Evolutionary conservation across 208 protist species (phyloP).

Genomic region (Leishmania guyanensis): DNA sequence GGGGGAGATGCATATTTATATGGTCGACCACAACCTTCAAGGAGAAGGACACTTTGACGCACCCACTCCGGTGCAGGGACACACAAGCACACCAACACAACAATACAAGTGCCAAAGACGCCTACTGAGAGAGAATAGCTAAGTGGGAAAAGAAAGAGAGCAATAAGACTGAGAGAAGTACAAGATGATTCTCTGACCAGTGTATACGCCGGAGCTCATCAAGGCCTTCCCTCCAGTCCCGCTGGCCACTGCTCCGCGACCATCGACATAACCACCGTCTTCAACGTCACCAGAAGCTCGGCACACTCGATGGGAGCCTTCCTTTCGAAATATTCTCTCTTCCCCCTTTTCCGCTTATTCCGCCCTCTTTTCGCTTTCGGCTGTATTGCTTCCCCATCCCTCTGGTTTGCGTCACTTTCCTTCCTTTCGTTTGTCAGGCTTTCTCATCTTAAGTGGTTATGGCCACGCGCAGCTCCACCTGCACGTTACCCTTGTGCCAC

Average conservation of each 20-base stretch:
- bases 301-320: too few species aligned
- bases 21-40: not conserved
- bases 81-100: not conserved
- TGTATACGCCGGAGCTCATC: not conserved
- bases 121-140: not conserved
- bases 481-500: too few species aligned
- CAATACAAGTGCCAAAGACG: not conserved
- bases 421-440: not conserved
- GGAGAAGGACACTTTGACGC: not conserved
- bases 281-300: not conserved
- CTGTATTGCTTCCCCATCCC: too few species aligned
- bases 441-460: too few species aligned
- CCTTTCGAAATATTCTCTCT: not conserved
- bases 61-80: not conserved
- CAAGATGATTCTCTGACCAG: not conserved
- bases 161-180: not conserved
- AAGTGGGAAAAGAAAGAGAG: not conserved
- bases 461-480: too few species aligned
- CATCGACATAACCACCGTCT: not conserved
- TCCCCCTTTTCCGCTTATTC: not conserved
- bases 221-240: not conserved
- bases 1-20: not conserved
- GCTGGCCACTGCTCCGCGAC: not conserved
- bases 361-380: too few species aligned
- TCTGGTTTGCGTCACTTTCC: not conserved